Conservation (phyloP, 2,329 filamentous ascomycete species). For the Sclerotinia trifoliorum region DNA sequence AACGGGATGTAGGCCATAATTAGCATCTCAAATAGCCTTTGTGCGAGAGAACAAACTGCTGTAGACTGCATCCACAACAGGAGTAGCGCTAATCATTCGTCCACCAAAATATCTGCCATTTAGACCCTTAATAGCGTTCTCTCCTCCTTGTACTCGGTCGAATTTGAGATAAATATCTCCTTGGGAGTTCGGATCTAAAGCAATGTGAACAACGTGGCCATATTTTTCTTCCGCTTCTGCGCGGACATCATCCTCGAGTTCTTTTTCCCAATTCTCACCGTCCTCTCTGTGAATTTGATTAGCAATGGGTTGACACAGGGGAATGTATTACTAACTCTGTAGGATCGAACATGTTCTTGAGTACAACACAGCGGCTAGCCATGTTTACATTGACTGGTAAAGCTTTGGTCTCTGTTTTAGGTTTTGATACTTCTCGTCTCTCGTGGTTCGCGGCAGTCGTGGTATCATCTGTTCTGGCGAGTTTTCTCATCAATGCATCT, state of each 20-base stretch:
- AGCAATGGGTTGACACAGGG: conserved; percentile 32
- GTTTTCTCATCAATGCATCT: conserved; percentile 97
- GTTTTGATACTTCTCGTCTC: conserved; percentile 70
- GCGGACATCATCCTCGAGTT: conserved; percentile 90
- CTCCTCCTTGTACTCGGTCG: conserved; percentile 88
- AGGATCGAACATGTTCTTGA: conserved; percentile 95
- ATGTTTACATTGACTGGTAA: conserved; percentile 84
- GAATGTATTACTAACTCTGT: conserved; percentile 66
- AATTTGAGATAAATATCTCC: conserved; percentile 99
- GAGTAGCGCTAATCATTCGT: conserved; percentile 87
- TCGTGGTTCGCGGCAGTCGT: conserved; percentile 56
- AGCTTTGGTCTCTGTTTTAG: conserved; percentile 75
- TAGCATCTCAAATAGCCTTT: conserved; percentile 66
- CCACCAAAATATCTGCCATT: conserved; percentile 96
- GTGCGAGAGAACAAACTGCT: conserved; percentile 91
- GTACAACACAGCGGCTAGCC: conserved; percentile 88
- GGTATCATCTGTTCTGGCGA: conserved; percentile 90
- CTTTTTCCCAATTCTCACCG: conserved; percentile 85
- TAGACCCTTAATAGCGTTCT: conserved; percentile 96
- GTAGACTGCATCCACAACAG: conserved; percentile 98
- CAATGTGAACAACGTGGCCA: conserved; percentile 95
- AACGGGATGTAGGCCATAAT: conserved; percentile 32
- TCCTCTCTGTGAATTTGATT: conserved; percentile 64
- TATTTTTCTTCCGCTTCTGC: conserved; percentile 93
- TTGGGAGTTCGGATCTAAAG: conserved; percentile 86